Base-by-base conservation (phyloP, 2,329 filamentous ascomycete species). In the Fusarium secorum region DNA sequence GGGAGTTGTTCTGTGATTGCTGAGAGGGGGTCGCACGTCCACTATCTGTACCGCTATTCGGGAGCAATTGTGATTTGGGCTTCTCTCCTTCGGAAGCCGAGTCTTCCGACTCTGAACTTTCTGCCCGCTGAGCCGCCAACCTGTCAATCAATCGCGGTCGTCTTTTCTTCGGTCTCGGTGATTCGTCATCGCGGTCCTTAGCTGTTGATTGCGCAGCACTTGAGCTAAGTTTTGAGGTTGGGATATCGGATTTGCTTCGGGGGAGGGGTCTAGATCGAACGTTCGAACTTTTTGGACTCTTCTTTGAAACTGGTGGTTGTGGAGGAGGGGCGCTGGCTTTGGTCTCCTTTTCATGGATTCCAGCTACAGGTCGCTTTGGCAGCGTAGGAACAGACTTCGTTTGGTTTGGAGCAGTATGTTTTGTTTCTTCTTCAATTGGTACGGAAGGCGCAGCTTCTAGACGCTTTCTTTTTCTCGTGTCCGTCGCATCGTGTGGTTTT, bases 101-200 rank as follows among this genome's bases (percentile, higher is more conserved):
- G 64, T 62, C 76, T 63, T 73, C 76, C 60, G 59, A 79, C 28
- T 77, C 79, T 5, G 76, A 74, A 55, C 76, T 81, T 11, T 80
- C 78, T 18, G 79, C 77, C 36, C 76, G 79, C 68, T 85, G 83
- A 3, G 80, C 81, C 11, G 78, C 79, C 24, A 85, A 71, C 1
- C 81, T 75, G 73, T 85, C 83, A 35, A 85, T 85, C 42, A 85
- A 68, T 24, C 83, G 80, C n/a, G 73, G 68, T 9, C 74, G 72
- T 45, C 74, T 67, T 33, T 66, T 58, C 44, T 64, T 71, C 18
- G 71, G 63, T 46, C 60, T 60, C 13, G 57, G 35, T 30, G 20
- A 20, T n/a, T 57, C 59, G n/a, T 60, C 60, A 26, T 60, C 60
- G 22, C 22, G 53, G 26, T 45, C 33, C 45, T 65, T 69, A 5